phyloP scores from a whole-genome alignment of 2,329 filamentous ascomycete genomes.

The Aquanectria penicillioides region DNA sequence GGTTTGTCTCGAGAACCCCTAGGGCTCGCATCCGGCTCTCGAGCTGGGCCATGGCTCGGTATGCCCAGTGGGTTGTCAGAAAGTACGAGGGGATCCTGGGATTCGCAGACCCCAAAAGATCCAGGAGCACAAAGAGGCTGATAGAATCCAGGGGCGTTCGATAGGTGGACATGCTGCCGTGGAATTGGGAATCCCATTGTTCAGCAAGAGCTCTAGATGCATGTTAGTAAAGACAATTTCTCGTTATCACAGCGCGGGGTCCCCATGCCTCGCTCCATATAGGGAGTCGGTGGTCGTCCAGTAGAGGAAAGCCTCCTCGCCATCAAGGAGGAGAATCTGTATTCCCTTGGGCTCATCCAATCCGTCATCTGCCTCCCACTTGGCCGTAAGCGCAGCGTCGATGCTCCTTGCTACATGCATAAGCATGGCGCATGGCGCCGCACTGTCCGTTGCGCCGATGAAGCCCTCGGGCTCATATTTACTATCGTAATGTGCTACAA shows the following conservation, averaged over 20 bases:
- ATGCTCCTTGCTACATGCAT: slow-evolving; percentile 86
- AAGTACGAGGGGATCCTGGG: slow-evolving; percentile 88
- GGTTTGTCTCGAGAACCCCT: slow-evolving; percentile 70
- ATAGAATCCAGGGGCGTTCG: slow-evolving; percentile 81
- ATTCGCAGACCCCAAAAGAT: slow-evolving; percentile 78
- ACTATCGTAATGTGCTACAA: slow-evolving; percentile 95
- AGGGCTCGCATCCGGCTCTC: slow-evolving; percentile 79
- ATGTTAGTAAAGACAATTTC: slow-evolving; percentile 9
- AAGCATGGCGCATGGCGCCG: slow-evolving; percentile 92
- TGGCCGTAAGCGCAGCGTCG: slow-evolving; percentile 80
- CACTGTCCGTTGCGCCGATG: slow-evolving; percentile 92
- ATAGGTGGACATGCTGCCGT: slow-evolving; percentile 80
- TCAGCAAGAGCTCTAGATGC: slow-evolving; percentile 73
- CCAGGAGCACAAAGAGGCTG: slow-evolving; percentile 88
- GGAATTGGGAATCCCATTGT: slow-evolving; percentile 77
- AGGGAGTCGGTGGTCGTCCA: slow-evolving; percentile 88
- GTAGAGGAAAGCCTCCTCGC: slow-evolving; percentile 87
- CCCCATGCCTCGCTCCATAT: slow-evolving; percentile 80
- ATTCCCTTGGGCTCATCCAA: slow-evolving; percentile 83
- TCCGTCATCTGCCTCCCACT: slow-evolving; percentile 72
- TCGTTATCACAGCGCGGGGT: background rate
- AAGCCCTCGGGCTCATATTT: slow-evolving; percentile 85
- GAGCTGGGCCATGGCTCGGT: slow-evolving; percentile 76
- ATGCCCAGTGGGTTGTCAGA: slow-evolving; percentile 92
- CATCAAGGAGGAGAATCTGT: slow-evolving; percentile 90